Base-by-base conservation (phyloP, 129 eudicot species). In the Ambrosia artemisiifolia region DNA sequence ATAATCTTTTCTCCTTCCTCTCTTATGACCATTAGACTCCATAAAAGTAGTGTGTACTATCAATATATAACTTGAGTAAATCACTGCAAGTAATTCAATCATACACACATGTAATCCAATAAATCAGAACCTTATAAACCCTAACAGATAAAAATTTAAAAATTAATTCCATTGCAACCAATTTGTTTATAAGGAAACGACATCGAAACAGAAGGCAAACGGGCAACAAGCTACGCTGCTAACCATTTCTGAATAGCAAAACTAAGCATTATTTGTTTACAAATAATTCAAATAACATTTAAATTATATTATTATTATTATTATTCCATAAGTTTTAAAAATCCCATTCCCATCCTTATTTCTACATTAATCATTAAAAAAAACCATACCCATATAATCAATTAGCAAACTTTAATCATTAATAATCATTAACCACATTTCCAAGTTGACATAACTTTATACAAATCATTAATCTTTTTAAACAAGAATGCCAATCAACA, bases 11-110 rank as follows among this genome's bases (percentile, higher is more conserved):
- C 81, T 76, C 70, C 85, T 78, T 34, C 44, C 88, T 74, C 86
- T 80, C 65, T 74, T 82, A 69, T 71, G 59, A 64, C 85, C 85
- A 80, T 82, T 84, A 32, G 69, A 68, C 80, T 90, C 97, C 99
- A 94, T 94, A 67, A 36, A 68, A 33, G 57, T 57, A 70, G 48
- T 9, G 48, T 9, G n/a, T 54, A 63, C 38, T 36, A 47, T 66
- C 65, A 71, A 40, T 40, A 40, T 5, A 38, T 38, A 38, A 69
- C 30, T 57, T 59, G 43, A 30, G 55, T 57, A 28, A 16, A 63
- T 30, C 65, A 44, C 72, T 63, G 79, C 76, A 74, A 47, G 40
- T 34, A 6, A 49, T 74, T 54, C 11, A 50, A 32, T 24, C 36
- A 59, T 48, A 46, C 63, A 60, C 35, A 40, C 74, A 67, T 75